Evolutionary conservation across 164 flowering plant genomes (phyloP).

Genomic region (Annona cherimola): DNA sequence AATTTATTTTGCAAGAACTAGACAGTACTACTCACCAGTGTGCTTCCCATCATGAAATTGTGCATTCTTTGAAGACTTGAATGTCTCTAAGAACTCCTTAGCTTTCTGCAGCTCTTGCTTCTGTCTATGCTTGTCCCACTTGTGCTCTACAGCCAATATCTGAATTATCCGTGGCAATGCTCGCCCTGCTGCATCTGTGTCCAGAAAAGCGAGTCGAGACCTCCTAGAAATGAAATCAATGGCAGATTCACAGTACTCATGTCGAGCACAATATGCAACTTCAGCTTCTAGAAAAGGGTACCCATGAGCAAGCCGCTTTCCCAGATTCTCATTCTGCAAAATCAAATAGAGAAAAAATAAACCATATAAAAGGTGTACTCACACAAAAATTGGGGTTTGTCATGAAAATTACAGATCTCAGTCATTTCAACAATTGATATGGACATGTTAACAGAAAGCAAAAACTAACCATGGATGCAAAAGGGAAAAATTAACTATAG

Average conservation of each 20-base stretch:
- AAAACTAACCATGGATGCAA: background rate
- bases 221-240: conserved; percentile 94
- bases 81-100: conserved; percentile 65
- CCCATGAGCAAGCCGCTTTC: conserved; percentile 96
- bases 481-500: no score
- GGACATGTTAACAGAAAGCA: background rate
- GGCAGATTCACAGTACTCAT: conserved; percentile 96
- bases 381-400: background rate
- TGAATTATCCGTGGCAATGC: conserved; percentile 81
- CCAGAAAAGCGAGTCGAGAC: conserved; percentile 87
- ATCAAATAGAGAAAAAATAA: background rate
- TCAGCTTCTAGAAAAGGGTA: conserved; percentile 94
- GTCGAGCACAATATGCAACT: conserved; percentile 90
- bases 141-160: conserved; percentile 72
- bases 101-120: conserved; percentile 57
- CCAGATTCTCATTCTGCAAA: conserved; percentile 73
- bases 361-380: no score
- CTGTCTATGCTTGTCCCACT: conserved; percentile 76
- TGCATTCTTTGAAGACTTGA: conserved; percentile 90
- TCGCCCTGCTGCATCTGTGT: conserved; percentile 83
- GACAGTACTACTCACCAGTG: conserved; percentile 11
- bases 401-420: background rate
- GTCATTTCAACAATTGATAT: background rate
- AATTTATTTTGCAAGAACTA: background rate
- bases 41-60: conserved; percentile 94